Evolutionary conservation across 768 basidiomycete species (phyloP).

Genomic region (Sutorius australiensis): DNA sequence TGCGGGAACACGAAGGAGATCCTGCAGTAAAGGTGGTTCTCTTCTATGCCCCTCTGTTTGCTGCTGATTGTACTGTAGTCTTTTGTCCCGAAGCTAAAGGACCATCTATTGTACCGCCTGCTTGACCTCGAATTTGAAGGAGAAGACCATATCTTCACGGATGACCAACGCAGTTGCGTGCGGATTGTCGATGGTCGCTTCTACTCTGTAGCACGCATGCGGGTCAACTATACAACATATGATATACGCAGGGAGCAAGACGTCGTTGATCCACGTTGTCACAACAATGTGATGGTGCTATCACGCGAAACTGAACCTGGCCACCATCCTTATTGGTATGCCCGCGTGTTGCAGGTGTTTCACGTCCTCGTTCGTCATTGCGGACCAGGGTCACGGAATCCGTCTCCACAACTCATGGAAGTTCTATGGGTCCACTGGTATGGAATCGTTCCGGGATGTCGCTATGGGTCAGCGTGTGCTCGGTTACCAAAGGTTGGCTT

Average conservation of each 20-base stretch:
- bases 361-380: slow-evolving; percentile 24
- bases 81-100: slow-evolving; percentile 12
- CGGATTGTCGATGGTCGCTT: slow-evolving; percentile 14
- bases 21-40: slow-evolving; percentile 8
- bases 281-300: slow-evolving; percentile 24
- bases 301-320: slow-evolving; percentile 1
- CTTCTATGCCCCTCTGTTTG: background rate
- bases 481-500: slow-evolving; percentile 22
- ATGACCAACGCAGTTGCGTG: slow-evolving; percentile 9
- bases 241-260: slow-evolving; percentile 26
- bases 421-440: slow-evolving; percentile 38
- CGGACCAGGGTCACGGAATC: background rate
- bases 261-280: slow-evolving; percentile 10
- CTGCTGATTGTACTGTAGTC: background rate
- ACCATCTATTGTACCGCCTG: slow-evolving; percentile 14
- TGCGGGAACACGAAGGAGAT: slow-evolving; percentile 1
- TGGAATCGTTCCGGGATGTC: slow-evolving; percentile 6
- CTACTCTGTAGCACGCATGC: slow-evolving; percentile 19
- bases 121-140: background rate
- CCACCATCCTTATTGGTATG: slow-evolving; percentile 34
- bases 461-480: slow-evolving; percentile 5
- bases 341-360: slow-evolving; percentile 27
- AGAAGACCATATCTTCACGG: slow-evolving; percentile 5
- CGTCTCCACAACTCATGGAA: slow-evolving; percentile 15
- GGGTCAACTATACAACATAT: slow-evolving; percentile 34